Conservation (phyloP, 148 eudicot species). For the Nepenthes mirabilis region DNA sequence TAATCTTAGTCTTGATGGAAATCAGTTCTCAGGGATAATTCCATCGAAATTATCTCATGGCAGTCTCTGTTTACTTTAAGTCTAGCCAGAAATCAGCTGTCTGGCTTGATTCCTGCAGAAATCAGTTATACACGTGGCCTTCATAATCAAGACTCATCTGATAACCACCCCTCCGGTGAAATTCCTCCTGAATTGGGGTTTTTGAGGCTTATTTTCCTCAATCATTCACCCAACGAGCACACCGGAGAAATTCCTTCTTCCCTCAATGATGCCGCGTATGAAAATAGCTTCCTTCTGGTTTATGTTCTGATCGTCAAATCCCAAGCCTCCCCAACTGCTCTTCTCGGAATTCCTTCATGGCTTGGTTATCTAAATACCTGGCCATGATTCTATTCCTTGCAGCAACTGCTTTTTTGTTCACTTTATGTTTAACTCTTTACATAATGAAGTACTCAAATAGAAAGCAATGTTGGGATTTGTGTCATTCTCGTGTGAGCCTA, state of each 20-base stretch:
- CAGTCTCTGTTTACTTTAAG: conserved; percentile 24
- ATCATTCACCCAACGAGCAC: conserved; percentile 49
- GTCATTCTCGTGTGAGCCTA: too few species aligned
- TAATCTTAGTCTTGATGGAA: conserved; percentile 38
- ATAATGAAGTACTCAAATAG: conserved; percentile 7
- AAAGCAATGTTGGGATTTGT: conserved; percentile 1
- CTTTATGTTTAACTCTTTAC: conserved; percentile 15
- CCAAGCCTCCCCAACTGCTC: conserved; percentile 33
- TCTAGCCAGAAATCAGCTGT: conserved; percentile 38
- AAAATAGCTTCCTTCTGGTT: conserved; percentile 34
- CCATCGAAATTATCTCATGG: conserved; percentile 57
- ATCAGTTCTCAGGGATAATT: conserved; percentile 46
- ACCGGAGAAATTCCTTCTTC: conserved; percentile 34
- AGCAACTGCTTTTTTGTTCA: conserved; percentile 13
- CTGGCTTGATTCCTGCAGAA: conserved; percentile 36
- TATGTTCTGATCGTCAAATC: conserved; percentile 29
- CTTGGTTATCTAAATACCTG: conserved; percentile 5
- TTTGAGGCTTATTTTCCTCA: conserved; percentile 26
- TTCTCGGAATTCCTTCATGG: conserved; percentile 6
- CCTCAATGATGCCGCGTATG: conserved; percentile 42
- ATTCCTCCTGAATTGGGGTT: conserved; percentile 46
- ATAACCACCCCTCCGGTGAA: conserved; percentile 37
- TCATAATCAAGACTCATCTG: conserved; percentile 31
- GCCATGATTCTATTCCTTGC: conserved; percentile 28
- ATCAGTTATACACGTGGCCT: conserved; percentile 42